Conservation (phyloP, 306 rosid genomes). For the Medicago lupulina region DNA sequence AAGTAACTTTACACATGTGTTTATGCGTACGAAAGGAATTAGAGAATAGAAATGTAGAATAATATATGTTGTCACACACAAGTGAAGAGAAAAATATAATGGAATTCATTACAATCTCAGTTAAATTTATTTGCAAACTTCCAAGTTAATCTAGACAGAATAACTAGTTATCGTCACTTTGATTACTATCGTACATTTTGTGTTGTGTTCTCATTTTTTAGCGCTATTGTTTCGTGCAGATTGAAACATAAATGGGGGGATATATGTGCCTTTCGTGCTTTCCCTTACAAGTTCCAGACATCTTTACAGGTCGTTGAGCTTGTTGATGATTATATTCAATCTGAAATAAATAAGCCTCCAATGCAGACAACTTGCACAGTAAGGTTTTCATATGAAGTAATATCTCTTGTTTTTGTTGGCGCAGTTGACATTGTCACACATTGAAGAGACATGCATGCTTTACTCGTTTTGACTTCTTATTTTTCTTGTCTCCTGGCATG, state of each 20-base stretch:
- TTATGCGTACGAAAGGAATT: constrained; percentile 26
- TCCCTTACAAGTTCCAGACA: constrained; percentile 89
- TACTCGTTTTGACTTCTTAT: constrained; percentile 23
- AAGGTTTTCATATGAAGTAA: constrained; percentile 41
- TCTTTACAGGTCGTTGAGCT: constrained; percentile 88
- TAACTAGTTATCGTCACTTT: constrained; percentile 31
- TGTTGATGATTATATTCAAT: constrained; percentile 87
- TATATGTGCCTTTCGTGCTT: constrained; percentile 79
- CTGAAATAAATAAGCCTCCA: constrained; percentile 76
- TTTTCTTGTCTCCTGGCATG: constrained; percentile 31
- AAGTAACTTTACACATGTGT: background rate
- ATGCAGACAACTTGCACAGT: constrained; percentile 69
- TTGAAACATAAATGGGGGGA: constrained; percentile 70
- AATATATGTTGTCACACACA: background rate
- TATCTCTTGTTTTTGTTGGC: constrained; percentile 14
- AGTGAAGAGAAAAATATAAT: constrained; percentile 18
- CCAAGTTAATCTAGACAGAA: constrained; percentile 17
- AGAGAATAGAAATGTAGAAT: background rate
- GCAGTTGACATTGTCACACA: constrained; percentile 11
- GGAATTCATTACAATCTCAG: constrained; percentile 16
- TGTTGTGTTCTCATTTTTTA: constrained; percentile 35
- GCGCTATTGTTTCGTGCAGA: constrained; percentile 50
- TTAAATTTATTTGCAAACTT: constrained; percentile 20
- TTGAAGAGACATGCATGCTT: constrained; percentile 17
- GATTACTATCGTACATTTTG: constrained; percentile 21